Conservation (phyloP, 768 basidiomycete species). For the Boletus vinaceobasis region DNA sequence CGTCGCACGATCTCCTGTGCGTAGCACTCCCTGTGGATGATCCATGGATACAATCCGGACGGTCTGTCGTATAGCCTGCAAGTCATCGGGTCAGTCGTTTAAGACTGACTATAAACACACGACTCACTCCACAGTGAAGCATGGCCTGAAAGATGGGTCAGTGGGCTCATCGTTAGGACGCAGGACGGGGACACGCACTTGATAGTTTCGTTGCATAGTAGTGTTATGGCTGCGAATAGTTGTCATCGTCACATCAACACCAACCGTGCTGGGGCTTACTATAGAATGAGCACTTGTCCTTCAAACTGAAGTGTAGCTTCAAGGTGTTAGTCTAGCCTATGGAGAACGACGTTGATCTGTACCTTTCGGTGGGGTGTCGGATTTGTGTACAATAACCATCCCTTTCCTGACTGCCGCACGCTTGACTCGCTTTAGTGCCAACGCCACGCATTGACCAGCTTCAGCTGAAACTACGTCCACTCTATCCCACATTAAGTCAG, state of each 20-base stretch:
- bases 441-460: constrained; percentile 92
- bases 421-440: constrained; percentile 88
- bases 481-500: constrained; percentile 35
- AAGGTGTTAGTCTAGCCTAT: background rate
- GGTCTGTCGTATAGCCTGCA: constrained; percentile 86
- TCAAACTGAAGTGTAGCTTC: constrained; percentile 82
- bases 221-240: constrained; percentile 69
- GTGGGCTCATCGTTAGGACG: background rate
- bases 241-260: constrained; percentile 1
- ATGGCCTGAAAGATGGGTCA: constrained; percentile 54
- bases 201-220: constrained; percentile 89
- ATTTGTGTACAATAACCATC: constrained; percentile 86
- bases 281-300: constrained; percentile 89
- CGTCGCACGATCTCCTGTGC: constrained; percentile 92
- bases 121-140: constrained; percentile 83
- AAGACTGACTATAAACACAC: background rate
- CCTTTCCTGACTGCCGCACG: constrained; percentile 84
- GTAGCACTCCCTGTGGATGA: constrained; percentile 80
- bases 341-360: constrained; percentile 6
- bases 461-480: constrained; percentile 82
- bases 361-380: constrained; percentile 78
- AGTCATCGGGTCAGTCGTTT: constrained; percentile 3
- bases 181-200: constrained; percentile 44
- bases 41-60: constrained; percentile 90
- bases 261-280: constrained; percentile 48